Base-by-base conservation (phyloP, 495 filamentous ascomycete species). In the Penicillium mononematosum region DNA sequence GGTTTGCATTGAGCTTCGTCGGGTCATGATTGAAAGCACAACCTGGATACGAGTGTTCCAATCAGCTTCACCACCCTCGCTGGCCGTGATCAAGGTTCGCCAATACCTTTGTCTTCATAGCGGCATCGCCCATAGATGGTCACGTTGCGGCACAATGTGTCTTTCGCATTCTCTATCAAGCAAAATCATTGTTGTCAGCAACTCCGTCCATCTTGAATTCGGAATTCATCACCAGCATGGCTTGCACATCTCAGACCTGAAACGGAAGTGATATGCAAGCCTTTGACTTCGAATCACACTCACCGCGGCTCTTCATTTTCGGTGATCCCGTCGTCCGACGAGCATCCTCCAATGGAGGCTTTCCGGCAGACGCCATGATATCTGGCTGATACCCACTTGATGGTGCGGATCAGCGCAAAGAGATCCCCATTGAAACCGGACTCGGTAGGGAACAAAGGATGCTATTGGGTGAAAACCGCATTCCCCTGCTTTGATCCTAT, bases 41-140 rank as follows among this genome's bases (percentile, higher is more conserved):
- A 20, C 90, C 86, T 88, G 67, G 24, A 66, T 34, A 45, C 44
- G 55, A 31, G 63, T 53, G 55, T 49, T 53, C 65, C 55, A 62
- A 39, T 74, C 49, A 73, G 61, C 66, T 56, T 50, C 55, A 59
- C n/a, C 38, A 59, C 38, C 45, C 45, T 58, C 17, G 32, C 41
- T 42, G 25, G 19, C 45, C 19, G 42, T 52, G 31, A 55, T 20
- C n/a, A 22, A 20, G 16, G 22, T 46, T 29, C 14, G 32, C 41
- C n/a, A n/a, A 45, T 67, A 83, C 81, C 89, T 77, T 91, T 88
- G 65, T 94, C 90, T 73, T 94, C 88, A 72, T 89, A 96, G 49
- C 90, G 87, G 71, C 93, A 98, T 69, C 92, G 86, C 29, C 93
- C 93, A 71, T 96, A 96, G 57, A 98, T 96, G 38, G 90, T 83